Evolutionary conservation across 192 early-diverging fungal species (phyloP), one percentile per base, ranked within the genome.

Genomic region (Linnemannia schmuckeri): DNA sequence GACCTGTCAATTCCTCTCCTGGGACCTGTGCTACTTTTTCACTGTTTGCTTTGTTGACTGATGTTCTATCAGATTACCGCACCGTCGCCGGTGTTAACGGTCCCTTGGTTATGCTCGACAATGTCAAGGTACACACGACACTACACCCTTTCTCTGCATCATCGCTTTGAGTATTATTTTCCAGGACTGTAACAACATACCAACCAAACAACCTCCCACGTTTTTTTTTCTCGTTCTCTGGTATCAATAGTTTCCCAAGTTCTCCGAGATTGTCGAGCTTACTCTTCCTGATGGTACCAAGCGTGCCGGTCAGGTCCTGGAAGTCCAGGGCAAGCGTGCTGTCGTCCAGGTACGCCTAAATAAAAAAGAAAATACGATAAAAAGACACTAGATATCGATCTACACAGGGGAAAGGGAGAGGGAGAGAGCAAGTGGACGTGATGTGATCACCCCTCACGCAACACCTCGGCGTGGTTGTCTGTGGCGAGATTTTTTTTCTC

Each of bases 21-120:
- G 37, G 38, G 7, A 42, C 40, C 13, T 6, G 6, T 72, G 22
- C 41, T 69, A 33, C n/a, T 22, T 33, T 37, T 69, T 27, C 70
- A 1, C 70, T 44, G 7, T 49, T n/a, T n/a, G 18, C 61, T 38
- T 61, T 74, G 57, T 10, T 70, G 66, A 47, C 52, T 54, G 42
- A 52, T 40, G 24, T 35, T 70, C 63, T 42, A 30, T 61, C 83
- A 98, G 98, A 99, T 89, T 99, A 99, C 90, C 92, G 97, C 66
- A 99, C 98, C 37, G 97, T 99, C 49, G 91, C 97, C 20, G 97
- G 98, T 87, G 97, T 99, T 40, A 99, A 99, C 90, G 98, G 98
- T 42, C 98, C 98, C 55, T 91, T 99, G 74, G 98, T 99, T 46
- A 98, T 99, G 91, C 92, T 99, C 75, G 98, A 99, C 90, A 97